A percentile compares a stretch with the other conserved stretches of the same genome.
Conservation (phyloP, 345 rosid species). For the Hibiscus tridactylites region DNA sequence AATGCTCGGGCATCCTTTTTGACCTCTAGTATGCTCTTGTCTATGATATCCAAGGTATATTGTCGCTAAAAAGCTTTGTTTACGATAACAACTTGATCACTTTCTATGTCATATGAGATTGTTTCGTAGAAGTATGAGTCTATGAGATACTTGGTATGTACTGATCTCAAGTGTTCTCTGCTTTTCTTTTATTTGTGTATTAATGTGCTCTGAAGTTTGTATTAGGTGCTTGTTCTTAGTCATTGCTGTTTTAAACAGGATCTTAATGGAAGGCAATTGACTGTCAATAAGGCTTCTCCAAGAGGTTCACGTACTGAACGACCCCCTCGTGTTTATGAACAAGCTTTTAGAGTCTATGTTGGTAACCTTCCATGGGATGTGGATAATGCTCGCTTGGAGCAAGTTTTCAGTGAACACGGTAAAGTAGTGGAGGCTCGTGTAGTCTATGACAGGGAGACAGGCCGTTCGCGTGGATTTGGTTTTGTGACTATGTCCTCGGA, state of each 20-base stretch:
- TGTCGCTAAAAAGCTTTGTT: background rate
- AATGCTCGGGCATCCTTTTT: background rate
- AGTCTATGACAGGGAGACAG: constrained; percentile 74
- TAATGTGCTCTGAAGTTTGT: background rate
- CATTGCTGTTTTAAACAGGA: constrained; percentile 35
- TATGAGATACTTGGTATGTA: background rate
- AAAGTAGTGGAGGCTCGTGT: constrained; percentile 78
- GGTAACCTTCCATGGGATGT: constrained; percentile 87
- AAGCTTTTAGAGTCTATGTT: constrained; percentile 56
- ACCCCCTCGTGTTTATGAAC: constrained; percentile 42
- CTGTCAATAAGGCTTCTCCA: constrained; percentile 85
- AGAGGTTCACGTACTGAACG: constrained; percentile 70
- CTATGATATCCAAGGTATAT: background rate
- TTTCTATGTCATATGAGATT: background rate
- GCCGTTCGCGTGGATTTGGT: constrained; percentile 94
- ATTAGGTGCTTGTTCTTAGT: background rate
- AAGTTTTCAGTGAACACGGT: constrained; percentile 80
- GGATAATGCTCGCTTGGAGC: constrained; percentile 65
- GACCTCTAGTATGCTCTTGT: background rate
- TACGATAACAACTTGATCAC: background rate
- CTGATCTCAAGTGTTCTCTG: background rate
- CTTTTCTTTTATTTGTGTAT: background rate
- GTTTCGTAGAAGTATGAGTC: background rate
- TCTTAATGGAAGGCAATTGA: constrained; percentile 57
- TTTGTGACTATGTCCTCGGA: constrained; percentile 79